phyloP scores from a whole-genome alignment of 495 filamentous ascomycete genomes.

The Friedmanniomyces endolithicus region DNA sequence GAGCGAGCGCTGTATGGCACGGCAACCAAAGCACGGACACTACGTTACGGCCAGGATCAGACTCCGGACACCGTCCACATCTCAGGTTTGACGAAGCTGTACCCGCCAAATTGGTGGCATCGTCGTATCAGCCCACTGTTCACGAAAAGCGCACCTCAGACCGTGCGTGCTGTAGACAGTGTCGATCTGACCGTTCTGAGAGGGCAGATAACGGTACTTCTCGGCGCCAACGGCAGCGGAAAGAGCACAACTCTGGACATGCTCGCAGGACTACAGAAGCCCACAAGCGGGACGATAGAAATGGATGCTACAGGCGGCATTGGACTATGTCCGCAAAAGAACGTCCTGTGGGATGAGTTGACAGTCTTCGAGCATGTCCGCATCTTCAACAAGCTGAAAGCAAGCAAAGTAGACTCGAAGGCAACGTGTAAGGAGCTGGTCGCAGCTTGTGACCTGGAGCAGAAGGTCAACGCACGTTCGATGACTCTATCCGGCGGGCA shows the following conservation, averaged over 20 bases:
- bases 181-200: slow-evolving; percentile 52
- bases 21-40: slow-evolving; percentile 46
- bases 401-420: slow-evolving; percentile 39
- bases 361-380: slow-evolving; percentile 69
- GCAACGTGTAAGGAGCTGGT: slow-evolving; percentile 48
- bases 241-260: slow-evolving; percentile 81
- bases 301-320: slow-evolving; percentile 61
- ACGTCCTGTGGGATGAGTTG: slow-evolving; percentile 76
- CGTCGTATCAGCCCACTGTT: slow-evolving; percentile 36
- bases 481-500: slow-evolving; percentile 73
- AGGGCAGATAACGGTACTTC: slow-evolving; percentile 67
- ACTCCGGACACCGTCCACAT: slow-evolving; percentile 40
- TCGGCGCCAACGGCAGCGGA: slow-evolving; percentile 77
- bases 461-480: slow-evolving; percentile 53
- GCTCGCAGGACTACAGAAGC: slow-evolving; percentile 62
- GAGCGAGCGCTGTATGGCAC: slow-evolving; percentile 69
- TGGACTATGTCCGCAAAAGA: slow-evolving; percentile 68
- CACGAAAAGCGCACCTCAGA: slow-evolving; percentile 40
- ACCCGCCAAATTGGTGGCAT: slow-evolving; percentile 50
- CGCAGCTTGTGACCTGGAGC: slow-evolving; percentile 51
- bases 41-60: slow-evolving; percentile 22
- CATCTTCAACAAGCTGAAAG: slow-evolving; percentile 68
- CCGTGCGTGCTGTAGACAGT: slow-evolving; percentile 59
- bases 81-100: slow-evolving; percentile 59
- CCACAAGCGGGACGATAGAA: slow-evolving; percentile 57